Base-by-base conservation (phyloP, 768 basidiomycete genomes). In the Leccinum truebloodii region DNA sequence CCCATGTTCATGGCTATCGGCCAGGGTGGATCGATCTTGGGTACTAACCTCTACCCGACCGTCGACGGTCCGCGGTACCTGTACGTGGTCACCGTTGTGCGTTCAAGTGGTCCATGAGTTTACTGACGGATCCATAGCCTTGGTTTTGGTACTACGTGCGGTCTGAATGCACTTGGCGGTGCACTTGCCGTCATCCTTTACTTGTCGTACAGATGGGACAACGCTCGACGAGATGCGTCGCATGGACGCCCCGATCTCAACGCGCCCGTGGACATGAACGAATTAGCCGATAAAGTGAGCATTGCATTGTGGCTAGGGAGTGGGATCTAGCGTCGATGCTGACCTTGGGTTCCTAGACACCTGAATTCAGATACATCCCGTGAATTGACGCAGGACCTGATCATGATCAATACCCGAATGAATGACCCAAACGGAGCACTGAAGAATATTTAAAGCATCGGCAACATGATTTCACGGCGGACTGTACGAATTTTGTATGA, bases 1-100 rank as follows among this genome's bases (percentile, higher is more conserved):
- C 88, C 88, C 9, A 80, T 89, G 75, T 90, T 90, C 69, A 90
- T 90, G 85, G 82, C 87, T 12, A 89, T 92, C 41, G 90, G 90
- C 0, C 90, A 92, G 68, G 85, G 88, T 56, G 90, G 89, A 13
- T 89, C 88, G 62, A 75, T 90, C 51, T 78, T 89, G 24, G 89
- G 88, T 22, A 81, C 89, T 0, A 88, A 90, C 60, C 75, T 92
- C 12, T 91, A 84, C 71, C 90, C 89, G 0, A 75, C 79, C 20
- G 78, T 79, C 0, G 84, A 90, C 49, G 83, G 84, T 0, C 90
- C 90, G 1, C 74, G 74, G 44, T 92, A 90, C 63, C 81, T 82
- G 89, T 90, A 53, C 64, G 85, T 63, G 26, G 16, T 26, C 13
- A 20, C 28, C 26, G 2, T 22, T 32, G 12, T 35, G 18, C 13